A percentile compares a stretch with the other conserved stretches of the same genome.
Conservation (phyloP, 352 stramenopile genomes). For the Pythium folliculosum region DNA sequence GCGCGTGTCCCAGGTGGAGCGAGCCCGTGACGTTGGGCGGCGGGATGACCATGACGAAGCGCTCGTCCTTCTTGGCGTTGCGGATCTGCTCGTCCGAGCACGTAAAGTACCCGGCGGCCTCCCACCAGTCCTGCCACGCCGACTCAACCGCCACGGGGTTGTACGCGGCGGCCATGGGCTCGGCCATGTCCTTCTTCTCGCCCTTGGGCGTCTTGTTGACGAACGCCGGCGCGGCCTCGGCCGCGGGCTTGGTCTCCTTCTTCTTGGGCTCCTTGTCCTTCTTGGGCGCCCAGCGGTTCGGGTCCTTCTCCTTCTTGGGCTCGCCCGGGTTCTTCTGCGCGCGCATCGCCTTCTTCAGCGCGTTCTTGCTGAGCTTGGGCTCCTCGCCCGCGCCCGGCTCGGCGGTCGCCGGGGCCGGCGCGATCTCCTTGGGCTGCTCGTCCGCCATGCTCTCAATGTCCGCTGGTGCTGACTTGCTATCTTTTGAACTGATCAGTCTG, state of each 20-base stretch:
- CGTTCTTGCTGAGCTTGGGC: slow-evolving; percentile 94
- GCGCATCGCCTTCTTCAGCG: slow-evolving; percentile 93
- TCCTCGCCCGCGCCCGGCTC: slow-evolving; percentile 28
- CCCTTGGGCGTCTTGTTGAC: slow-evolving; percentile 94
- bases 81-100: slow-evolving; percentile 89
- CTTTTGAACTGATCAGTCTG: slow-evolving; percentile 24
- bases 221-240: slow-evolving; percentile 52
- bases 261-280: slow-evolving; percentile 87
- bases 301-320: slow-evolving; percentile 96
- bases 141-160: slow-evolving; percentile 96
- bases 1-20: slow-evolving; percentile 98
- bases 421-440: slow-evolving; percentile 20
- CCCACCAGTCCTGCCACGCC: slow-evolving; percentile 99
- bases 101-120: slow-evolving; percentile 94
- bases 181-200: slow-evolving; percentile 93
- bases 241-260: slow-evolving; percentile 56
- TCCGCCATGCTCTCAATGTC: slow-evolving; percentile 23
- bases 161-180: slow-evolving; percentile 93
- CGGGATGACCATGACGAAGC: slow-evolving; percentile 98
- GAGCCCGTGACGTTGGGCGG: slow-evolving; percentile 86
- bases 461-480: slow-evolving; percentile 10
- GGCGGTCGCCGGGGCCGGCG: slow-evolving; percentile 19
- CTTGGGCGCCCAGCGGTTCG: slow-evolving; percentile 88
- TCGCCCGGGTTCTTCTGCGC: slow-evolving; percentile 84
- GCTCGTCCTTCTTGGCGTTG: slow-evolving; percentile 75